phyloP scores from a whole-genome alignment of 2,329 filamentous ascomycete species.

The Aspergillus sp. region DNA sequence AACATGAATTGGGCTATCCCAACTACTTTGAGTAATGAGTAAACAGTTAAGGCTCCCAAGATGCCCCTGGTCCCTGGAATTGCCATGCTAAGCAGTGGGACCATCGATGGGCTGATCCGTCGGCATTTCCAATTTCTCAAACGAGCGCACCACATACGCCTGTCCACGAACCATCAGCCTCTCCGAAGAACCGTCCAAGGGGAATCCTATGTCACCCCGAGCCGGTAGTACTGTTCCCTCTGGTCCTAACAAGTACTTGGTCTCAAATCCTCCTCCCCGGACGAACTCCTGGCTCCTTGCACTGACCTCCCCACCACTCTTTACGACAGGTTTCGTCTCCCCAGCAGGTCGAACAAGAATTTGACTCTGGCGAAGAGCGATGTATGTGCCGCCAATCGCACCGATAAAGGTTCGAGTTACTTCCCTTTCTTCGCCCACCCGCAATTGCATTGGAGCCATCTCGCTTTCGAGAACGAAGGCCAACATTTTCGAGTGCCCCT shows the following conservation, averaged over 20 bases:
- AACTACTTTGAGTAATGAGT: background rate
- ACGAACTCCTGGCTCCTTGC: conserved; percentile 27
- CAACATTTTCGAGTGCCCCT: conserved; percentile 21
- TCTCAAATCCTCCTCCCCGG: conserved; percentile 4
- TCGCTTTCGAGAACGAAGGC: conserved; percentile 34
- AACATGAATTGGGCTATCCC: no score
- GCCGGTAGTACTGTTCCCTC: background rate
- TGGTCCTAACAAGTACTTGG: conserved; percentile 5
- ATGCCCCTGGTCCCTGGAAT: background rate
- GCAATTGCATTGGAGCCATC: conserved; percentile 3
- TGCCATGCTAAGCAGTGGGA: background rate
- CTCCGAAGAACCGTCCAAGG: background rate
- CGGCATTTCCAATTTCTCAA: background rate
- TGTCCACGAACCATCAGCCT: conserved; percentile 1
- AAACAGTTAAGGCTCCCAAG: background rate
- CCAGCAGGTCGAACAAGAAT: conserved; percentile 10
- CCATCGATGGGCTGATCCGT: background rate
- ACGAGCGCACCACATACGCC: conserved; percentile 7
- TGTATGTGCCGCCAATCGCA: conserved; percentile 31
- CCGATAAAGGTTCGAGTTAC: conserved; percentile 31
- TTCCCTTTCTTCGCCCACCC: conserved; percentile 16
- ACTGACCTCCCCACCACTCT: conserved; percentile 27
- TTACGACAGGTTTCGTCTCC: conserved; percentile 15
- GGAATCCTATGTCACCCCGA: background rate
- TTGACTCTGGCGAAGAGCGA: conserved; percentile 30